Evolutionary conservation across 2,329 filamentous ascomycete species (phyloP).

Genomic region (Arthrinium phaeospermum): DNA sequence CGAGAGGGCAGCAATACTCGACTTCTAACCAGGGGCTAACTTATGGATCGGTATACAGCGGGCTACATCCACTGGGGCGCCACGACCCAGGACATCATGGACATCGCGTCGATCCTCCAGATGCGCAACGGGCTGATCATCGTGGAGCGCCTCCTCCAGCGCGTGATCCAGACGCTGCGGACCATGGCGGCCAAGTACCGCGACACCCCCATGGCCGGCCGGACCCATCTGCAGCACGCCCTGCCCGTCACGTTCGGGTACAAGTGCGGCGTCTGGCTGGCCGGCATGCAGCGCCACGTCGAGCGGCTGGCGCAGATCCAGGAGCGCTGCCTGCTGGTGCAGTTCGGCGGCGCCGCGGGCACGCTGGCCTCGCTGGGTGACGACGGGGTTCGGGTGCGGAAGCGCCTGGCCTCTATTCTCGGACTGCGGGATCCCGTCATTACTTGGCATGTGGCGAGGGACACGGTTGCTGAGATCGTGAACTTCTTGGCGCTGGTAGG

Average conservation of each 20-base stretch:
- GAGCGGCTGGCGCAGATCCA: slow-evolving; percentile 54
- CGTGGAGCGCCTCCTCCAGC: slow-evolving; percentile 49
- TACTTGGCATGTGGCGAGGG: slow-evolving; percentile 63
- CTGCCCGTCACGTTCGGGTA: slow-evolving; percentile 63
- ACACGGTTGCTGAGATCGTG: slow-evolving; percentile 57
- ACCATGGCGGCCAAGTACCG: slow-evolving; percentile 50
- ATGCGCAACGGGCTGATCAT: slow-evolving; percentile 56
- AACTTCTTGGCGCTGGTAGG: slow-evolving; percentile 60
- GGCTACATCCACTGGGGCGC: slow-evolving; percentile 63
- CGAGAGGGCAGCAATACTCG: neutral
- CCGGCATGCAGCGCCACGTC: slow-evolving; percentile 53
- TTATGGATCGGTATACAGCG: neutral
- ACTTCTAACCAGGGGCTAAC: neutral
- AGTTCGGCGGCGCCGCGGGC: slow-evolving; percentile 62
- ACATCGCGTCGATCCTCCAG: slow-evolving; percentile 57
- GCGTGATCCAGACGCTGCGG: slow-evolving; percentile 49
- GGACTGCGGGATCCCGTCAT: slow-evolving; percentile 55
- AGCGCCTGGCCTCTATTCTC: slow-evolving; percentile 54
- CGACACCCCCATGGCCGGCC: slow-evolving; percentile 61
- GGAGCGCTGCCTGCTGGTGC: slow-evolving; percentile 53
- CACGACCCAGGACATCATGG: slow-evolving; percentile 66
- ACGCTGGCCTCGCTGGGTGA: slow-evolving; percentile 58
- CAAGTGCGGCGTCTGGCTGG: slow-evolving; percentile 61
- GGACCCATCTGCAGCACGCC: slow-evolving; percentile 63
- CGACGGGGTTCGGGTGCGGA: slow-evolving; percentile 53